Evolutionary conservation across 441 rosid genomes (phyloP), one percentile per base, ranked within the genome.

Genomic region (Erodium chrysanthum): DNA sequence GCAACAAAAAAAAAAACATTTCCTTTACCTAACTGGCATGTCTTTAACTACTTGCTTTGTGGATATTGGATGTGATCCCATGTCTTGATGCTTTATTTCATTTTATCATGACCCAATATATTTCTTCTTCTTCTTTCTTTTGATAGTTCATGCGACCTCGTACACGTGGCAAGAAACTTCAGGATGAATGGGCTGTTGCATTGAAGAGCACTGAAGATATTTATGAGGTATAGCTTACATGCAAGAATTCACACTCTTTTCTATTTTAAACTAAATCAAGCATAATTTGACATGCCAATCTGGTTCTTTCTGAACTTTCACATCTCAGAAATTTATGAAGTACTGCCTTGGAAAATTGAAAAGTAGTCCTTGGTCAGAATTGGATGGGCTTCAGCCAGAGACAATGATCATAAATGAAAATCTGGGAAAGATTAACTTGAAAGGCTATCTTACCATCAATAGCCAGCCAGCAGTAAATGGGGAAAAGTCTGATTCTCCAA

Each of bases 391-490:
- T 75, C 92, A 87, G 77, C 91, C 90, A 27, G 99, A 91, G 87
- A 94, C 97, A 63, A 89, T 81, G 76, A 85, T 94, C 80, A 94
- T 94, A 31, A 80, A 87, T 72, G 96, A 88, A 75, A 81, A 84
- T 10, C 88, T 94, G 8, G 96, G 88, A 37, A 88, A 76, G 82
- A 83, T 94, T 79, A 94, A 94, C 83, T 71, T 81, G 82, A 86
- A 85, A 69, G 96, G 97, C 69, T 89, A 84, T 85, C 75, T 94
- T 73, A 91, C 96, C n/a, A 87, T 91, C 84, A 94, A 94, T 71
- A 94, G 99, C 83, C 99, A 94, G 73, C 97, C 96, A 33, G 90
- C 96, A 6, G 88, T 94, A 72, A 91, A 91, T 35, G 95, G 84
- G 2, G 94, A 87, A 66, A 85, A 77, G 74, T 91, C 97, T 20